A percentile compares a stretch with the other conserved stretches of the same genome.
These are phyloP conservation scores for Gloeophyllum trabeum DNA, from an alignment of 768 basidiomycete species.

Conservation along the genomic window DNA sequence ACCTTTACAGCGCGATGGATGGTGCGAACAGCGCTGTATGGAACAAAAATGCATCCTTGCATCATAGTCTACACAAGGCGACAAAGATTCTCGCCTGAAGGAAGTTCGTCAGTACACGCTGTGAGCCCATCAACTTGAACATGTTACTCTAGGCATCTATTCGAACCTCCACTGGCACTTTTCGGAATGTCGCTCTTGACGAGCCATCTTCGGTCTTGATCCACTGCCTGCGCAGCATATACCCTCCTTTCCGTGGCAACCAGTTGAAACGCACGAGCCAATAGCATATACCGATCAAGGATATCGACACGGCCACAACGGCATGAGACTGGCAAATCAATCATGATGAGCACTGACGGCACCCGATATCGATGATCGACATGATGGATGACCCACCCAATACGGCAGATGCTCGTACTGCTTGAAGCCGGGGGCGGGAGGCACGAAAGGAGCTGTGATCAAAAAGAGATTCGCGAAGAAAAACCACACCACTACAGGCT, in stretches of 20 bases:
- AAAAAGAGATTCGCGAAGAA: constrained; percentile 58
- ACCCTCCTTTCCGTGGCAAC: constrained; percentile 37
- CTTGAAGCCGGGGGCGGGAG: constrained; percentile 37
- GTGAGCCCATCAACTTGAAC: too few species aligned
- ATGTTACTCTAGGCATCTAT: too few species aligned
- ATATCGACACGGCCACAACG: constrained; percentile 32
- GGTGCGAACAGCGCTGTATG: too few species aligned
- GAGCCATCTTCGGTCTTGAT: constrained; percentile 25
- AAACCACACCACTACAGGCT: constrained; percentile 36
- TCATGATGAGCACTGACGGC: background rate
- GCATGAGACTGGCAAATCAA: constrained; percentile 31
- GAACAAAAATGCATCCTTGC: too few species aligned
- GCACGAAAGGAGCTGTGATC: constrained; percentile 48
- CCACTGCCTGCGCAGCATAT: constrained; percentile 35
- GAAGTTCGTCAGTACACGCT: too few species aligned
- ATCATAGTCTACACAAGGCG: too few species aligned
- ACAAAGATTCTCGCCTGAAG: too few species aligned
- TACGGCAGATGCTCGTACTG: constrained; percentile 55
- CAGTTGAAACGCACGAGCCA: constrained; percentile 44
- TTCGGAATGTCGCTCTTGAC: background rate
- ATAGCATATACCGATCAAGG: constrained; percentile 38
- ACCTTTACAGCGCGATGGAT: too few species aligned
- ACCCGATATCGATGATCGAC: background rate
- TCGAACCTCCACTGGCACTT: too few species aligned
- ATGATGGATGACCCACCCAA: constrained; percentile 36